These are phyloP conservation scores for Colletotrichum theobromicola DNA, from an alignment of 2,329 filamentous ascomycete genomes.

Conservation along the genomic window DNA sequence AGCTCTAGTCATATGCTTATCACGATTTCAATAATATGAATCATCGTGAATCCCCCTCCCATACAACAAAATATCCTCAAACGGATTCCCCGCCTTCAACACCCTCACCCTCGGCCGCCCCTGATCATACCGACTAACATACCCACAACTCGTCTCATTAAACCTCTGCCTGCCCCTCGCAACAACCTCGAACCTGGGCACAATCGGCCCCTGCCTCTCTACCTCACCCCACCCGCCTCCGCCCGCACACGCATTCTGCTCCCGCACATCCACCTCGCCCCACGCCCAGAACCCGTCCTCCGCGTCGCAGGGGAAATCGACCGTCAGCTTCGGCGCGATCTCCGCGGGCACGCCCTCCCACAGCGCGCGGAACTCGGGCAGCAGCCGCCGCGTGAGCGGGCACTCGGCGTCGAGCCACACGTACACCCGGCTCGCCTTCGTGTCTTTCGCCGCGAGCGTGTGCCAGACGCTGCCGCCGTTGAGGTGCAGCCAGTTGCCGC, in stretches of 20 bases:
- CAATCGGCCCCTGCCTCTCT: not conserved
- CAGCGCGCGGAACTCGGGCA: slow-evolving; percentile 21
- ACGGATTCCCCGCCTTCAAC: slow-evolving; percentile 11
- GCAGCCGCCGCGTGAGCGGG: slow-evolving; percentile 17
- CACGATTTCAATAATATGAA: too few relatives aligned
- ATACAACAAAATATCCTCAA: slow-evolving; percentile 21
- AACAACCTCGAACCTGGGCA: slow-evolving; percentile 4
- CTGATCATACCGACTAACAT: not conserved
- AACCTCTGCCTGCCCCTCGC: slow-evolving; percentile 15
- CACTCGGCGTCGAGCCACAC: slow-evolving; percentile 23
- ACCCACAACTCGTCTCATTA: slow-evolving; percentile 4
- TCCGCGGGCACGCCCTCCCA: not conserved
- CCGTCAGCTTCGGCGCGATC: not conserved
- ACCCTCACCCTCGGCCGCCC: not conserved
- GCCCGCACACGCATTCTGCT: not conserved
- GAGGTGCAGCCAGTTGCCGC: slow-evolving; percentile 19
- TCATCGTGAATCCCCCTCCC: slow-evolving; percentile 10
- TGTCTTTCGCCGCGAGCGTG: not conserved
- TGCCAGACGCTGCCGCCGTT: slow-evolving; percentile 9
- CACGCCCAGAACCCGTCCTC: slow-evolving; percentile 22
- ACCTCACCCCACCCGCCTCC: not conserved
- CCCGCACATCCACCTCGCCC: not conserved
- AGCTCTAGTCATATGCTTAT: too few relatives aligned
- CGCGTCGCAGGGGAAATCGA: slow-evolving; percentile 17
- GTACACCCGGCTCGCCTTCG: not conserved